These are phyloP conservation scores for Cenchrus americanus DNA, from an alignment of 176 grass and related monocot genomes.

Conservation along the genomic window DNA sequence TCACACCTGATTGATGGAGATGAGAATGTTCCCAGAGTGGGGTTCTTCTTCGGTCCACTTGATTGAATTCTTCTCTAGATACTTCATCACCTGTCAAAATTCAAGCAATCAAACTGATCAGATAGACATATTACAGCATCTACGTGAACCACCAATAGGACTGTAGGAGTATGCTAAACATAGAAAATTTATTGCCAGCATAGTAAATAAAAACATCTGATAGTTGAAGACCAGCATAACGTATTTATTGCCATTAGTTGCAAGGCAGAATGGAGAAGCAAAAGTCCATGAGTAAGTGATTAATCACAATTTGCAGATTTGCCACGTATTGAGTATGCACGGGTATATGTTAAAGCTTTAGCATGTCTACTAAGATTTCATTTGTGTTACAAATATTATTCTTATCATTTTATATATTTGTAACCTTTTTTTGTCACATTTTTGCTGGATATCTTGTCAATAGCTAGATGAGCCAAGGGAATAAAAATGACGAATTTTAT, in stretches of 20 bases:
- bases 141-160: background rate
- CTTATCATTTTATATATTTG: background rate
- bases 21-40: constrained; percentile 52
- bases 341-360: constrained; percentile 11
- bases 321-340: background rate
- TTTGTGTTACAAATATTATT: background rate
- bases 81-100: constrained; percentile 62
- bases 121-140: background rate
- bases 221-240: background rate
- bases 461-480: background rate
- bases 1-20: constrained; percentile 67
- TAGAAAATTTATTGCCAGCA: constrained; percentile 1
- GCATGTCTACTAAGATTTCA: background rate
- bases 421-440: background rate
- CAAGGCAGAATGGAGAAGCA: background rate
- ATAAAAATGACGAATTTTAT: background rate
- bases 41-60: constrained; percentile 68
- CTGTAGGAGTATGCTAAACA: background rate
- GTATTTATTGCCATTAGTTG: background rate
- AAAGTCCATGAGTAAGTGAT: background rate
- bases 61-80: constrained; percentile 75
- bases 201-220: background rate
- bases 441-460: background rate
- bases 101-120: constrained; percentile 20
- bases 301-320: background rate